Base-by-base conservation (phyloP, 2,329 filamentous ascomycete species). In the Epichloe brachyelytri region DNA sequence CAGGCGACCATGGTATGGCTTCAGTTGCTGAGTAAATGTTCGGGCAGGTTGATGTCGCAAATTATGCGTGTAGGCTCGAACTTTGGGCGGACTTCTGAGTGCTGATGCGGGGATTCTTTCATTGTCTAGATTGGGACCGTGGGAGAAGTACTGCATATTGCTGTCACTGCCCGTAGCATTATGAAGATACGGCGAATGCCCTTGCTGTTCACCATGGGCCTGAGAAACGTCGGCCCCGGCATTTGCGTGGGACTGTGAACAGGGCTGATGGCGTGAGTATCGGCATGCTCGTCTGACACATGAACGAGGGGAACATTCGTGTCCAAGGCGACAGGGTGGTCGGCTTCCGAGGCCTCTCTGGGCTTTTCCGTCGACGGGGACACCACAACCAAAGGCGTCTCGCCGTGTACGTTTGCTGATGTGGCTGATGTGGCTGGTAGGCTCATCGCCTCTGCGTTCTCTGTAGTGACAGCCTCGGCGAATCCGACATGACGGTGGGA, bases 1-100 rank as follows among this genome's bases (percentile, higher is more conserved):
- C 11, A 97, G 78, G 12, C 88, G 80, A 1, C 91, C 90, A 58
- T 88, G 84, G 71, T 78, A 95, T 0, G 85, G 78, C 52, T 74
- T 82, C 1, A 97, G 79, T 41, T 87, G 85, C 61, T 93, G 81
- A 0, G 70, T 52, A 58, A 88, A 95, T 0, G 86, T 82, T 57
- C 84, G 80, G 5, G 78, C 74, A 0, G 88, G 85, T 20, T 77
- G 76, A 7, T 80, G 68, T 37, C 83, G 80, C 43, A 90, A 79
- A 44, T 76, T 75, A 51, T 82, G 78, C 0, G 88, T 95, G 66
- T 95, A 95, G 3, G 68, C 63, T 47, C 71, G 61, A 3, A 67
- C 63, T 38, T 64, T 67, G 1, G 66, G 68, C 3, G 64, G 63
- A 0, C 54, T 55, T 4, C 55, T 61, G 5, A 71, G 53, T 45